Conservation (phyloP, 495 filamentous ascomycete genomes). For the Elaphomyces granulatus region DNA sequence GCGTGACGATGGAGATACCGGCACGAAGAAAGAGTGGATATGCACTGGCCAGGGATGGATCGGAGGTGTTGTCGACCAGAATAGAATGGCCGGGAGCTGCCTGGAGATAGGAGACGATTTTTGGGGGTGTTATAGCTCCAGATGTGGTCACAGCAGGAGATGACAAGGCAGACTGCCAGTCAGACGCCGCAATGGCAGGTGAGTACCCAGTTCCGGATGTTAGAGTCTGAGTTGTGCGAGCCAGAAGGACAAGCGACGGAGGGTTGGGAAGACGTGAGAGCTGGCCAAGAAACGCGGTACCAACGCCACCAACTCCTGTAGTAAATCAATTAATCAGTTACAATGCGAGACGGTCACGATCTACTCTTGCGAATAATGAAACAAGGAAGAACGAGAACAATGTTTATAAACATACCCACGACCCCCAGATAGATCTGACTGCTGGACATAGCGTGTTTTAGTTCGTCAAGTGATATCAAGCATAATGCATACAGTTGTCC, state of each 20-base stretch:
- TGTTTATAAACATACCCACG: slow-evolving; percentile 20
- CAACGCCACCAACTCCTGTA: slow-evolving; percentile 85
- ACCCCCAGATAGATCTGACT: slow-evolving; percentile 34
- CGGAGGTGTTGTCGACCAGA: slow-evolving; percentile 89
- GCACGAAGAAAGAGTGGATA: slow-evolving; percentile 66
- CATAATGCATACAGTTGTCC: too few species aligned
- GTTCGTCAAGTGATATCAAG: too few species aligned
- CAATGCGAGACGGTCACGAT: too few species aligned
- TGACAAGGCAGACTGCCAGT: slow-evolving; percentile 40
- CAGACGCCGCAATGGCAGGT: slow-evolving; percentile 37
- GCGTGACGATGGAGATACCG: slow-evolving; percentile 82
- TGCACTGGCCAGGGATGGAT: slow-evolving; percentile 55
- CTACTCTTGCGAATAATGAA: too few species aligned
- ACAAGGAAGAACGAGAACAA: too few species aligned
- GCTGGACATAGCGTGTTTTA: too few species aligned
- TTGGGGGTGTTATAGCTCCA: slow-evolving; percentile 39
- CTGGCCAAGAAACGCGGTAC: slow-evolving; percentile 77
- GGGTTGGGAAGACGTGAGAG: slow-evolving; percentile 47
- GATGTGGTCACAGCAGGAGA: slow-evolving; percentile 38
- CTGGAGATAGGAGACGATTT: slow-evolving; percentile 57
- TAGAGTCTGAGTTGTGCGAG: slow-evolving; percentile 64
- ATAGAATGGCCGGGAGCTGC: slow-evolving; percentile 56
- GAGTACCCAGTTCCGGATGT: slow-evolving; percentile 36
- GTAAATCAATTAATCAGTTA: too few species aligned
- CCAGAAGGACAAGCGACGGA: slow-evolving; percentile 63